Percentiles rank a stretch among this genome's conserved stretches.
Conservation (phyloP, 2,329 filamentous ascomycete species). For the Colletotrichum sp. region DNA sequence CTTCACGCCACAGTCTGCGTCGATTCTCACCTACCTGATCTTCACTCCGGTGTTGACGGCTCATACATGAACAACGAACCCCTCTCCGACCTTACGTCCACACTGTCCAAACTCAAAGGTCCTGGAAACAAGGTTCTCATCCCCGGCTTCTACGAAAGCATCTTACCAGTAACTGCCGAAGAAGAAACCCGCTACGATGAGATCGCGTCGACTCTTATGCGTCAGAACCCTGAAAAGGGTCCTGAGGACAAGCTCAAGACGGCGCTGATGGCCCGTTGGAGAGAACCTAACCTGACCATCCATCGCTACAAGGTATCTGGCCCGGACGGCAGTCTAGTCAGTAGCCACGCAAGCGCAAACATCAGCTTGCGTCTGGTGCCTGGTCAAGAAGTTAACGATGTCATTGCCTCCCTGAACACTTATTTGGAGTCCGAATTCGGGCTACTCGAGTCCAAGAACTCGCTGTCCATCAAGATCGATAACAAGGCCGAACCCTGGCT, state of each 20-base stretch:
- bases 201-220: conserved; percentile 78
- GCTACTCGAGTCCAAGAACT: conserved; percentile 79
- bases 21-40: conserved; percentile 83
- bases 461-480: conserved; percentile 81
- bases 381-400: conserved; percentile 84
- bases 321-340: conserved; percentile 90
- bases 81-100: conserved; percentile 84
- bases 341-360: conserved; percentile 84
- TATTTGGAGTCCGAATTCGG: conserved; percentile 77
- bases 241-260: conserved; percentile 75
- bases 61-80: conserved; percentile 90
- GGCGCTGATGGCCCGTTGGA: conserved; percentile 91
- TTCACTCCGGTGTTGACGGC: conserved; percentile 96
- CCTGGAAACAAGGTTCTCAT: conserved; percentile 81
- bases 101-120: conserved; percentile 84
- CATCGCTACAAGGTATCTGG: conserved; percentile 93
- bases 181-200: conserved; percentile 85
- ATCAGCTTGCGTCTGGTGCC: conserved; percentile 92
- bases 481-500: conserved; percentile 97
- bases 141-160: conserved; percentile 86
- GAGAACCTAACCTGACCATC: conserved; percentile 92
- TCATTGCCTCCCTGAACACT: conserved; percentile 69
- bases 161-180: conserved; percentile 74
- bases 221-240: conserved; percentile 66
- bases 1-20: conserved; percentile 92